Percentiles rank a stretch among this genome's conserved stretches.
phyloP scores from a whole-genome alignment of 345 rosid species.

The Anacardium occidentale region DNA sequence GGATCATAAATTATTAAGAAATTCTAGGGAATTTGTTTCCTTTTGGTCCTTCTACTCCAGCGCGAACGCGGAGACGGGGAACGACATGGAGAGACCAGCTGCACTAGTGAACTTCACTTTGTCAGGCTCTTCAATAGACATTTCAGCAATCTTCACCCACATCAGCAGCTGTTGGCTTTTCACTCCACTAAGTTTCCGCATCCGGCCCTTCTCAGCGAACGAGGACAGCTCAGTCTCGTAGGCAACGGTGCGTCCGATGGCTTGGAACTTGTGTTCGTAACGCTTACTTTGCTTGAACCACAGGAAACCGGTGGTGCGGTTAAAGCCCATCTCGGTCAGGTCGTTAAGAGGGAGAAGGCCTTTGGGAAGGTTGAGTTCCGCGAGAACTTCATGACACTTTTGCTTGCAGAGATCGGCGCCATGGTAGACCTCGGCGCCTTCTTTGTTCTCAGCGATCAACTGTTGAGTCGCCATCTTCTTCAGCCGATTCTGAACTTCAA shows the following conservation, averaged over 20 bases:
- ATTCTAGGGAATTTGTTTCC: no score
- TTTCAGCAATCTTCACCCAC: slow-evolving; percentile 59
- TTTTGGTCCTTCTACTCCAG: slow-evolving; percentile 20
- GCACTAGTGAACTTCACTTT: slow-evolving; percentile 49
- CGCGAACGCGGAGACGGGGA: slow-evolving; percentile 58
- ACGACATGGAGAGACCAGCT: slow-evolving; percentile 48
- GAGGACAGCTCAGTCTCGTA: slow-evolving; percentile 55
- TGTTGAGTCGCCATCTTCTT: slow-evolving; percentile 31
- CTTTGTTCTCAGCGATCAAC: slow-evolving; percentile 31
- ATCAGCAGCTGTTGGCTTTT: slow-evolving; percentile 57
- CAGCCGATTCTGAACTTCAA: no score
- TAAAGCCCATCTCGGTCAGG: slow-evolving; percentile 52
- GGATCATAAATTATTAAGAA: no score
- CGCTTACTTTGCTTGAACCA: slow-evolving; percentile 57
- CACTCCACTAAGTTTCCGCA: slow-evolving; percentile 47
- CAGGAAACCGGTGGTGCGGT: slow-evolving; percentile 51
- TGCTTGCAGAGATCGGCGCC: slow-evolving; percentile 49
- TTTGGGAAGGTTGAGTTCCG: slow-evolving; percentile 43
- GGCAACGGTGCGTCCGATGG: slow-evolving; percentile 38
- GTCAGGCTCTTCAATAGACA: slow-evolving; percentile 30
- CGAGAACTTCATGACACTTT: slow-evolving; percentile 42
- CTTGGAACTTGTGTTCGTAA: slow-evolving; percentile 38
- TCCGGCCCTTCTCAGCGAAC: slow-evolving; percentile 47
- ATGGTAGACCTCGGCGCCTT: slow-evolving; percentile 48
- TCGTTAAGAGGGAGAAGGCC: slow-evolving; percentile 57